phyloP scores from a whole-genome alignment of 257 asterid species.

The Linaria vulgaris region DNA sequence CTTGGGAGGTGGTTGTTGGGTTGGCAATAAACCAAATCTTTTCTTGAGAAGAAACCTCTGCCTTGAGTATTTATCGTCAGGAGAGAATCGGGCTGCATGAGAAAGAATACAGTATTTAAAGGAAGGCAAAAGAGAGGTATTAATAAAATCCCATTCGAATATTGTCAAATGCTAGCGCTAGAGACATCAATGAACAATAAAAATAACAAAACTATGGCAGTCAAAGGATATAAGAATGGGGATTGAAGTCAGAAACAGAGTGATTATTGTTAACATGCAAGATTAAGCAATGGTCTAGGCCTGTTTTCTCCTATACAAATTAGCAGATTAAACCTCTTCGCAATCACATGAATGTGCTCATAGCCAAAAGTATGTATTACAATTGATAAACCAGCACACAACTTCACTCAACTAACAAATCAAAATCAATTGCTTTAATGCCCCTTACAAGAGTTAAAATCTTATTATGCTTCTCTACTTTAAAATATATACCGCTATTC shows the following conservation, averaged over 20 bases:
- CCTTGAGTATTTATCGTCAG: slow-evolving; percentile 70
- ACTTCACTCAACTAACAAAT: not conserved
- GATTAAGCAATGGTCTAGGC: not conserved
- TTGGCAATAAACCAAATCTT: slow-evolving; percentile 75
- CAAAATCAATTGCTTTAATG: not conserved
- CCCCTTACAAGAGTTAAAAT: not conserved
- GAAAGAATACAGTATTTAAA: not conserved
- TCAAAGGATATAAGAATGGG: not conserved
- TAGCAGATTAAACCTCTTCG: not conserved
- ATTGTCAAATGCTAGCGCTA: not conserved
- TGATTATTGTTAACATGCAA: not conserved
- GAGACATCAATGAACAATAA: not conserved
- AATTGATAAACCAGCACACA: not conserved
- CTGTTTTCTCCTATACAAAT: not conserved
- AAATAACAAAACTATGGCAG: not conserved
- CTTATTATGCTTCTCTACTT: too few species aligned
- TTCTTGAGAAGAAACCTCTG: slow-evolving; percentile 75
- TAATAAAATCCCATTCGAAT: not conserved
- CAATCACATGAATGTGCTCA: not conserved
- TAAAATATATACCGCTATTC: too few species aligned
- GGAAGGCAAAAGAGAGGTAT: too few species aligned
- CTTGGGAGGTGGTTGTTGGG: slow-evolving; percentile 59
- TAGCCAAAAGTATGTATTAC: not conserved
- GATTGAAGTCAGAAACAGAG: too few species aligned
- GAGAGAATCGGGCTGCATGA: slow-evolving; percentile 73